These are phyloP conservation scores for Gnetum montanum DNA, from an alignment of 75 land plant species.

Conservation along the genomic window DNA sequence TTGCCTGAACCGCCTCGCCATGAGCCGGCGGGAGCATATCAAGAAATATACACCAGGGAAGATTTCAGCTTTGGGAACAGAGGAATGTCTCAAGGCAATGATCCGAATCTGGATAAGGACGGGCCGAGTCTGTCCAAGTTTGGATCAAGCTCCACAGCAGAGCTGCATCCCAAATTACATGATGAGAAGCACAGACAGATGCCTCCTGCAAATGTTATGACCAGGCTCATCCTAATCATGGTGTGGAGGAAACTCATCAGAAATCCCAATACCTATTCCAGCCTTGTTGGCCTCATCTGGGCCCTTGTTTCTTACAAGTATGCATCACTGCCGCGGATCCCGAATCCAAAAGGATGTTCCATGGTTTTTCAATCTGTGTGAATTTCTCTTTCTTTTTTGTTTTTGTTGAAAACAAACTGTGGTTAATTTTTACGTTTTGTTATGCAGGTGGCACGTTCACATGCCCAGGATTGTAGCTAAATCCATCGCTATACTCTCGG, in stretches of 20 bases:
- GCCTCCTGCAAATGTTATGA: conserved; percentile 95
- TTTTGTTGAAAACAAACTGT: not conserved
- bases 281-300: conserved; percentile 87
- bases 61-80: conserved; percentile 85
- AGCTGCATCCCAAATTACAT: conserved; percentile 55
- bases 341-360: not conserved
- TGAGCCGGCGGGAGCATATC: conserved; percentile 17
- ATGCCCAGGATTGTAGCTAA: conserved; percentile 69
- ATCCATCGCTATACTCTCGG: conserved; percentile 80
- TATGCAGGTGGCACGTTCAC: conserved; percentile 62
- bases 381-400: not conserved
- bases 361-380: not conserved
- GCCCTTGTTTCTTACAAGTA: conserved; percentile 82
- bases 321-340: not conserved
- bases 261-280: conserved; percentile 96
- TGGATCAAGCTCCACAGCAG: conserved; percentile 70
- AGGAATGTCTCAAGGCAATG: conserved; percentile 19
- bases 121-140: conserved; percentile 60
- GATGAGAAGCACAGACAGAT: conserved; percentile 35
- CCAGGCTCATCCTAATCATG: conserved; percentile 87
- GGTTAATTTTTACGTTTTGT: not conserved
- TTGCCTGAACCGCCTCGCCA: conserved; percentile 2
- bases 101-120: conserved; percentile 20
- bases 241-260: conserved; percentile 92
- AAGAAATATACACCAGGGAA: conserved; percentile 60